Base-by-base conservation (phyloP, 2,329 filamentous ascomycete species). In the Chaetomium strumarium region DNA sequence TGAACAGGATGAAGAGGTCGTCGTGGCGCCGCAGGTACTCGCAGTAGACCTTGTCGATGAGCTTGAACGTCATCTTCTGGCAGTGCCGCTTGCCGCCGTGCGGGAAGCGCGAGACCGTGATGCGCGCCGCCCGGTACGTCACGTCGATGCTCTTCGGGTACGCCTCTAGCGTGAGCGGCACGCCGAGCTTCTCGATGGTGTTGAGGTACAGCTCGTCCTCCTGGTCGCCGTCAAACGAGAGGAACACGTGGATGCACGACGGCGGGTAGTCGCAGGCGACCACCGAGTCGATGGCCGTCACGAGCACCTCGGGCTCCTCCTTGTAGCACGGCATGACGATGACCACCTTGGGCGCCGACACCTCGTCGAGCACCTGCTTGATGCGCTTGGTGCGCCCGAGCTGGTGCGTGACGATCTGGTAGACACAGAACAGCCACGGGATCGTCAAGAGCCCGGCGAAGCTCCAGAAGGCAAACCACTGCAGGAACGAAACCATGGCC, bases 321-420 rank as follows among this genome's bases (percentile, higher is more conserved):
- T 93, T 90, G 73, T 96, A 97, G 65, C 91, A 95, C 5, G 92
- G 93, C 90, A 97, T 96, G 53, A 97, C 86, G 55, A 97, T 87
- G 58, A 96, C 90, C 14, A 95, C 87, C 70, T 97, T 97, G 1
- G 92, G 93, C 0, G 93, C 91, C 1, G 85, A 90, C 2, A 81
- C 74, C 65, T 95, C 89, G 67, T 96, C 89, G 46, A 96, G 78
- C 0, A 90, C 82, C 58, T 88, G 81, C 66, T 95, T 91, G 65
- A 96, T 88, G 48, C 86, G 80, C 67, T 89, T 90, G 39, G 79
- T 84, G 58, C 90, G 82, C 19, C 92, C 91, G 24, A 97, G 76
- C 33, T 89, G 86, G 62, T 93, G 87, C 9, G 88, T 95, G 52
- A 95, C 87, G 5, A 96, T 80, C 64, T 95, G 87, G 66, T 95